Conservation (phyloP, 768 basidiomycete genomes). For the Hygrocybe punicea region DNA sequence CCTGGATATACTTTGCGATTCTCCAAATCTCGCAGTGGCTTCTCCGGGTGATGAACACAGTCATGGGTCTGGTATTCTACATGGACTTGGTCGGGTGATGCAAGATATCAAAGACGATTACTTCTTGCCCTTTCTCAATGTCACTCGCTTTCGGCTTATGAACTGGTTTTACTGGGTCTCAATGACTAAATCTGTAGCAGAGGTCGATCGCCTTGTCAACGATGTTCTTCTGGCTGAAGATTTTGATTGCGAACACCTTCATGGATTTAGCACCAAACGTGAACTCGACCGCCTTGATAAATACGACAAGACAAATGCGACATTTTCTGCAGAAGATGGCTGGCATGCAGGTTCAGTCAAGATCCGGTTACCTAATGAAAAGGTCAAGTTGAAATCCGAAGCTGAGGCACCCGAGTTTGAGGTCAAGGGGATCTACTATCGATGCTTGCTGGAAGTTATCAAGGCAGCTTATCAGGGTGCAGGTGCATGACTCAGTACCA, state of each 20-base stretch:
- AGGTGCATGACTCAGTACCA: background rate
- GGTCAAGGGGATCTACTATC: conserved; percentile 21
- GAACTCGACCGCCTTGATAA: conserved; percentile 15
- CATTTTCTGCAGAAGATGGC: conserved; percentile 11
- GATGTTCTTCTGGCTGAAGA: conserved; percentile 16
- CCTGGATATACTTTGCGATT: too few species aligned
- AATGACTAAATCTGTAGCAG: conserved; percentile 24
- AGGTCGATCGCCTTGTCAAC: conserved; percentile 28
- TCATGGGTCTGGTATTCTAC: too few species aligned
- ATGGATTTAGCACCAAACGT: conserved; percentile 15
- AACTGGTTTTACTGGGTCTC: conserved; percentile 31
- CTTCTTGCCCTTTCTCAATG: conserved; percentile 22
- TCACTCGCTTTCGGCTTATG: conserved; percentile 24
- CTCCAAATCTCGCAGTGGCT: too few species aligned
- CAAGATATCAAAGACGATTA: background rate
- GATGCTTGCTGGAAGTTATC: conserved; percentile 17
- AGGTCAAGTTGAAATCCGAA: conserved; percentile 14
- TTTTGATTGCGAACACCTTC: conserved; percentile 10
- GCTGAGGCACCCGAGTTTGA: conserved; percentile 12
- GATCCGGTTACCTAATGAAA: conserved; percentile 24
- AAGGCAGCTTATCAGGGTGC: conserved; percentile 3
- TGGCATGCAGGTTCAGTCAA: conserved; percentile 21
- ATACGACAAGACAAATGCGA: conserved; percentile 5
- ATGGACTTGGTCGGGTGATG: too few species aligned
- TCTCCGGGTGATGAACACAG: too few species aligned